Evolutionary conservation across 2,329 filamentous ascomycete genomes (phyloP), one percentile per base, ranked within the genome.

Genomic region (Pyrenochaeta sp.): DNA sequence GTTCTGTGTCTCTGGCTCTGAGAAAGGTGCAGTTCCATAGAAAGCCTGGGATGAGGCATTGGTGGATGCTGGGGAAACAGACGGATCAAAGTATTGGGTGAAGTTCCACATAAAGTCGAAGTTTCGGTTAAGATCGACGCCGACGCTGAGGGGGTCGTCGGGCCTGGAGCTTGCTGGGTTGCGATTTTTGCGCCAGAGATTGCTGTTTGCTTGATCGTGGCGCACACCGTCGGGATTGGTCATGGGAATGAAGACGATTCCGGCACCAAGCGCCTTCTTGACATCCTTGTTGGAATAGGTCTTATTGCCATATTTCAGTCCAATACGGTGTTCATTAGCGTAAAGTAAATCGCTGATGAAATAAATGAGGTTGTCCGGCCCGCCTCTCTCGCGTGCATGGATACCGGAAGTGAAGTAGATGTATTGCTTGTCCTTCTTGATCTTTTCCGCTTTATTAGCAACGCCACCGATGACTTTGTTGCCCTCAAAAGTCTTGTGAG

Each of bases 321-420:
- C 84, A 9, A 73, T 77, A 17, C 78, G 76, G 41, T 78, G 73
- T 64, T 80, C 76, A 56, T 82, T 77, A 11, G 85, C 85, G 45
- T 79, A 79, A 1, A 87, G 76, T 7, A 87, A 75, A 64, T 87
- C 85, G 0, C 81, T 75, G 33, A 86, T 74, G 69, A 85, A 86
- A 74, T 85, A 85, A 37, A 87, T 73, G 9, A 87, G 73, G 53
- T 82, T 78, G 64, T 87, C 85, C 0, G 84, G 78, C 0, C 80
- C 82, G n/a, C 84, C 84, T 15, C 85, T 80, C 71, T 87, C 85
- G 17, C 85, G 81, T 3, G 84, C 82, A 58, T 87, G 85, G 27
- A 86, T 81, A 12, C 77, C 82, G 17, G 79, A 79, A 50, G 81
- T 82, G 54, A 87, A 74, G 66, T 83, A 83, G 23, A 84, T 78